Base-by-base conservation (phyloP, 2,329 filamentous ascomycete species). In the Westerdykella sp. region DNA sequence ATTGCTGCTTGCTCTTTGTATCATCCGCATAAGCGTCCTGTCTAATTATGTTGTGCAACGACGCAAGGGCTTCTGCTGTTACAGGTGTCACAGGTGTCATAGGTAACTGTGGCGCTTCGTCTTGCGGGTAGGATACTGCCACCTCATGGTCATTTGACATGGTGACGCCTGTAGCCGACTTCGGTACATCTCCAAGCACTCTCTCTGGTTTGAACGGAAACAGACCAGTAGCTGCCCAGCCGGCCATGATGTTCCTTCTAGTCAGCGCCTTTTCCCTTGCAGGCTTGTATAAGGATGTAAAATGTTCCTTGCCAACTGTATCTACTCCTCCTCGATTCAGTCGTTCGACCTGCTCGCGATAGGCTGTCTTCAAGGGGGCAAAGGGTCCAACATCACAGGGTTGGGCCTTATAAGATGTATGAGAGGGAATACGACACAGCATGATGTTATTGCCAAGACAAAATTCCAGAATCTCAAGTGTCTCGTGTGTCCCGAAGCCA, bases 391-490 rank as follows among this genome's bases (percentile, higher is more conserved):
- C 37, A 34, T 58, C 45, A 47, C 51, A 61, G 34, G 58, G 58
- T 44, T 63, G 35, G 12, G 41, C 23, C 45, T 47, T 44, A 30
- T 47, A 28, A 21, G 41, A 47, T 11, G 32, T 45, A 21, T 44
- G 30, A 42, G 53, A 53, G 35, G 59, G 56, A 25, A 66, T 44
- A 47, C 56, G 57, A 47, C 52, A 65, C 13, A 66, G 46, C 28
- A 57, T 48, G 37, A 67, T 65, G 34, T 63, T 62, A 42, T 66
- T 60, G 39, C 53, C 44, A 42, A 62, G 57, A 45, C 54, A 66
- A 45, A 52, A 59, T 47, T 59, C 51, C 44, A 57, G 37, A 39
- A 63, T 47, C 32, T 68, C 56, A 32, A 64, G 59, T 9, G 60
- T 60, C 44, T 68, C 53, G 42, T 69, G 57, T 21, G 58, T 62